phyloP scores from a whole-genome alignment of 1,139 yeast genomes.

The Yamadazyma dushanensis region DNA sequence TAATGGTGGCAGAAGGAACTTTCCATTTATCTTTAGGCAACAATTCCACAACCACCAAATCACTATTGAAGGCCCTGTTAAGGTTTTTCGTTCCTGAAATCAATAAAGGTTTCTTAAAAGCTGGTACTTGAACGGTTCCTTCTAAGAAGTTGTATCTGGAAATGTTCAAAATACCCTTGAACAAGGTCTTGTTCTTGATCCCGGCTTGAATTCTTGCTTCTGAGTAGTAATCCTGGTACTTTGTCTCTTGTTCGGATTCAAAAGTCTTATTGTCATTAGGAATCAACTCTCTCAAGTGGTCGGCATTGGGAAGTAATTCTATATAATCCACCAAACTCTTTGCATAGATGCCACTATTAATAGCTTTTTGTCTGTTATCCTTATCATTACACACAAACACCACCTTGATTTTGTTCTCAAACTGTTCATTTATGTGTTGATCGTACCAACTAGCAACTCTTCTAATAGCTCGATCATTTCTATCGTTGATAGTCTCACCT shows the following conservation, averaged over 20 bases:
- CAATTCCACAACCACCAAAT: slow-evolving; percentile 85
- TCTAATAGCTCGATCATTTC: slow-evolving; percentile 91
- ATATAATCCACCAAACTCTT: slow-evolving; percentile 65
- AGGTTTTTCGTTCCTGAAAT: slow-evolving; percentile 80
- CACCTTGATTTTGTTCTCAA: slow-evolving; percentile 43
- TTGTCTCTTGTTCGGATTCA: slow-evolving; percentile 43
- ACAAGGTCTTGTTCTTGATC: slow-evolving; percentile 78
- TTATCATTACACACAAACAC: slow-evolving; percentile 79
- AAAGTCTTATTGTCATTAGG: slow-evolving; percentile 49
- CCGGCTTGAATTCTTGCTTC: slow-evolving; percentile 89
- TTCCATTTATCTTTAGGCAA: slow-evolving; percentile 89
- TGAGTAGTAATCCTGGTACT: slow-evolving; percentile 77
- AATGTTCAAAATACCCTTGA: slow-evolving; percentile 79
- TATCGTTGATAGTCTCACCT: slow-evolving; percentile 80
- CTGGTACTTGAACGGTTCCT: slow-evolving; percentile 74
- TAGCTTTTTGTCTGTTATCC: slow-evolving; percentile 62
- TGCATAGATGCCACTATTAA: slow-evolving; percentile 53
- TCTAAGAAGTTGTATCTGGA: slow-evolving; percentile 88
- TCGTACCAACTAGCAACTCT: slow-evolving; percentile 71
- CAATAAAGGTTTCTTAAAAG: slow-evolving; percentile 79
- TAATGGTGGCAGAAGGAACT: slow-evolving; percentile 73
- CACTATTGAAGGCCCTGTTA: slow-evolving; percentile 91
- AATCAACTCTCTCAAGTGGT: slow-evolving; percentile 75
- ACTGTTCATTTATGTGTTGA: slow-evolving; percentile 52
- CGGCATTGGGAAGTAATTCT: slow-evolving; percentile 70